A percentile compares a stretch with the other conserved stretches of the same genome.
These are phyloP conservation scores for Ceratocystis lukuohia DNA, from an alignment of 2,329 filamentous ascomycete species.

Conservation along the genomic window DNA sequence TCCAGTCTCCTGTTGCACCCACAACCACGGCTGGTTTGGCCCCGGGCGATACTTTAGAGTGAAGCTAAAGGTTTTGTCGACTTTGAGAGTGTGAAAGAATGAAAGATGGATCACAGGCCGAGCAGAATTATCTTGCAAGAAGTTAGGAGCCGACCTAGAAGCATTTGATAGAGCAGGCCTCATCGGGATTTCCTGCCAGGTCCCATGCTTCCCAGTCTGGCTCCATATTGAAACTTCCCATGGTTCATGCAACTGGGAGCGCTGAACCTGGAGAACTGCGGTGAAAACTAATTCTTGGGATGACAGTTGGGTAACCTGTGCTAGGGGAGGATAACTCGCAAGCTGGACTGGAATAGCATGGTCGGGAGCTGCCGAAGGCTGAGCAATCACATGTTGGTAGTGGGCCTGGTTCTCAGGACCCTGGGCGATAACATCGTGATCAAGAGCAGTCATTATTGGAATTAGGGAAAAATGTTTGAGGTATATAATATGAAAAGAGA, in stretches of 20 bases:
- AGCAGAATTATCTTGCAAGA: neutral
- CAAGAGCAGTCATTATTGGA: neutral
- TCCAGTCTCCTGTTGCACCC: slow-evolving; percentile 53
- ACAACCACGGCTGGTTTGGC: slow-evolving; percentile 48
- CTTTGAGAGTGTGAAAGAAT: slow-evolving; percentile 16
- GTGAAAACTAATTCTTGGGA: slow-evolving; percentile 43
- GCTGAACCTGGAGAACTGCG: slow-evolving; percentile 54
- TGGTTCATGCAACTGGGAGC: slow-evolving; percentile 37
- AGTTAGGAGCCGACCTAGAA: neutral
- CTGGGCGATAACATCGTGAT: slow-evolving; percentile 13
- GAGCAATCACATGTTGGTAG: slow-evolving; percentile 10
- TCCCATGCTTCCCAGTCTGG: slow-evolving; percentile 39
- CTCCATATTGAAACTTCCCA: slow-evolving; percentile 66
- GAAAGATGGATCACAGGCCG: neutral
- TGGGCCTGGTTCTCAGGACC: slow-evolving; percentile 13
- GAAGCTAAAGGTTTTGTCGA: slow-evolving; percentile 31
- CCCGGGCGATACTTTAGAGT: slow-evolving; percentile 55
- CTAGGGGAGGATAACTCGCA: slow-evolving; percentile 53
- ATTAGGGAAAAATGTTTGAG: neutral
- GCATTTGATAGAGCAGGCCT: slow-evolving; percentile 19
- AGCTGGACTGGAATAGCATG: slow-evolving; percentile 8
- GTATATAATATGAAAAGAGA: neutral
- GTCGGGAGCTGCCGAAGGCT: neutral
- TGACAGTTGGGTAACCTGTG: slow-evolving; percentile 53
- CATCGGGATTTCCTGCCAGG: slow-evolving; percentile 39